Evolutionary conservation across 805 yeast genomes (phyloP).

Genomic region (Yarrowia divulgata): DNA sequence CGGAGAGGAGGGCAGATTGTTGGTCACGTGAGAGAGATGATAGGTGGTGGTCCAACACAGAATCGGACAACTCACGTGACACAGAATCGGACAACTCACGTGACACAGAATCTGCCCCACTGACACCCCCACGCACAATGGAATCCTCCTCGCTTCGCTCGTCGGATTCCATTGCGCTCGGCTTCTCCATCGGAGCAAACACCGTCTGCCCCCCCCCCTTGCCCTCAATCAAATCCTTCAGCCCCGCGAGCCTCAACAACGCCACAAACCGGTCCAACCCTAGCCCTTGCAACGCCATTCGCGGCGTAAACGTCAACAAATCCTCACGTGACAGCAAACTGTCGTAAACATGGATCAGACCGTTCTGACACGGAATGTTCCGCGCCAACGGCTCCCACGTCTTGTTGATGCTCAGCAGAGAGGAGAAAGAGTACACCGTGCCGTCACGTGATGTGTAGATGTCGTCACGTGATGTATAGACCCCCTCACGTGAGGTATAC

Average conservation of each 20-base stretch:
- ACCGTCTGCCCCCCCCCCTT: constrained; percentile 61
- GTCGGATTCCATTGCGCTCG: background rate
- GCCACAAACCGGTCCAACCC: constrained; percentile 68
- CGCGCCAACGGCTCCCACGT: constrained; percentile 50
- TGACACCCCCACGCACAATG: too few species aligned
- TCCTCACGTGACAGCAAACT: constrained; percentile 45
- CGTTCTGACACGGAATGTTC: constrained; percentile 57
- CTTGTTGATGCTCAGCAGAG: constrained; percentile 51
- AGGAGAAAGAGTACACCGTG: constrained; percentile 50
- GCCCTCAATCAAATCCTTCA: constrained; percentile 65
- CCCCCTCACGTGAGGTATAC: too few species aligned
- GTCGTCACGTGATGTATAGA: too few species aligned
- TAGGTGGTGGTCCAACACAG: background rate
- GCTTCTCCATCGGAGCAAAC: constrained; percentile 55
- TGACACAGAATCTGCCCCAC: too few species aligned
- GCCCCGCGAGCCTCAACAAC: constrained; percentile 69
- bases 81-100: background rate
- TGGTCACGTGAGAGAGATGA: background rate
- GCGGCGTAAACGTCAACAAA: constrained; percentile 56
- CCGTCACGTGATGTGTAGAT: constrained; percentile 42
- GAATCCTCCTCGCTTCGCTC: too few species aligned
- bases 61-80: background rate
- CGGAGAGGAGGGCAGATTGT: background rate
- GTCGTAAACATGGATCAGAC: constrained; percentile 60
- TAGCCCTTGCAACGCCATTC: constrained; percentile 65